Evolutionary conservation across 306 rosid species (phyloP).

Genomic region (Vigna reflexopilosa): DNA sequence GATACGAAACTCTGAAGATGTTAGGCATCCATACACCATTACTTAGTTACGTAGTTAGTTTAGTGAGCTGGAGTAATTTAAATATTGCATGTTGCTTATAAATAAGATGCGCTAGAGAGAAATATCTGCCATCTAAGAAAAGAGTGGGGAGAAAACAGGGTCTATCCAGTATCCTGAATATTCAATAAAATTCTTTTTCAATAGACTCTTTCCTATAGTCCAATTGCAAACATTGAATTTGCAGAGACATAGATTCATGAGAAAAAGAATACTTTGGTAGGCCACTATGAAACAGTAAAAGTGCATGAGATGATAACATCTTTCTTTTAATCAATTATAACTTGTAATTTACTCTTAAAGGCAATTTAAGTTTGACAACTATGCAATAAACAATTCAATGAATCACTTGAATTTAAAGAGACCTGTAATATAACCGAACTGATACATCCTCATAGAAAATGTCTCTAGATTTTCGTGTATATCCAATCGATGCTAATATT

Average conservation of each 20-base stretch:
- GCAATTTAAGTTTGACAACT: slow-evolving; percentile 29
- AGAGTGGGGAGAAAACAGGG: not conserved
- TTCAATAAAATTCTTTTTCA: not conserved
- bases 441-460: slow-evolving; percentile 77
- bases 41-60: not conserved
- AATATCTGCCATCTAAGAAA: not conserved
- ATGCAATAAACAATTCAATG: slow-evolving; percentile 25
- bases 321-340: slow-evolving; percentile 16
- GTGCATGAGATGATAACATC: slow-evolving; percentile 20
- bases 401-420: slow-evolving; percentile 41
- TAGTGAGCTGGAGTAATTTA: not conserved
- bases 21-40: not conserved
- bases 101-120: not conserved
- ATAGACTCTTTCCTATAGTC: not conserved
- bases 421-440: slow-evolving; percentile 83
- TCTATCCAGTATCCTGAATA: not conserved
- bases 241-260: not conserved
- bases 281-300: slow-evolving; percentile 20
- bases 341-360: slow-evolving; percentile 28
- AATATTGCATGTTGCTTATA: not conserved
- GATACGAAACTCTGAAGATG: slow-evolving; percentile 9
- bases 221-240: not conserved
- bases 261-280: slow-evolving; percentile 22
- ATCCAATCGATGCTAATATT: slow-evolving; percentile 83
- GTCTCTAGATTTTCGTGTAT: slow-evolving; percentile 75